Evolutionary conservation across 2,329 filamentous ascomycete genomes (phyloP), one percentile per base, ranked within the genome.

Genomic region (Colletotrichum sojae): DNA sequence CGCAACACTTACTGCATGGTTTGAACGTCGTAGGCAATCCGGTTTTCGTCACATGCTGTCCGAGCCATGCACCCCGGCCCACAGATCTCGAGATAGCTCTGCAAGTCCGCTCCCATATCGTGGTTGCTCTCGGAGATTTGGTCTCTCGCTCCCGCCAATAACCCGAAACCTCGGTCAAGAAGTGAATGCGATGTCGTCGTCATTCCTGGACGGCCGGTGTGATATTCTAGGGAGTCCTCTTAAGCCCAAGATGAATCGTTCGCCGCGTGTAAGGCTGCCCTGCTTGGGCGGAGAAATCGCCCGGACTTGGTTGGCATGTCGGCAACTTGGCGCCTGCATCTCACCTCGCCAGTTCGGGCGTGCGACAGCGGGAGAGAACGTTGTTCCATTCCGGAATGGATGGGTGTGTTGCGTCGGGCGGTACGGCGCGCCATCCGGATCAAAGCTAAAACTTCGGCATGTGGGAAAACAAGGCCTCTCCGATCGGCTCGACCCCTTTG

Each of bases 151-250:
- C 13, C 27, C n/a, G 4, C 51, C 20, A 48, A 25, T 16, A 40
- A 16, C 5, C 13, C 18, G 18, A 51, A n/a, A 48, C 18, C 10
- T 68, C 39, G 60, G 65, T 53, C 45, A 64, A 20, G 53, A 58
- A 64, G 60, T 64, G 65, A 53, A 64, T 27, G 36, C n/a, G 15
- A 1, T 16, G 9, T 13, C 9, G 15, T 43, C 40, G 18, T 12
- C 9, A 15, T n/a, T 46, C 22, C 31, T 58, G 48, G 39, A 45
- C 54, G 27, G 8, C n/a, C 52, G 59, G 27, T 48, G 25, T 46
- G 18, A 9, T 45, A 58, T 39, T 5, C 6, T 25, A 5, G 12
- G 36, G n/a, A 46, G n/a, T 5, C 39, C 20, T 13, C 5, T 46
- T 0, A 20, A n/a, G 57, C 39, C 27, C 13, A 46, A 27, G 31